Conservation (phyloP, 2,329 filamentous ascomycete species). For the Stagonosporopsis rhizophila region DNA sequence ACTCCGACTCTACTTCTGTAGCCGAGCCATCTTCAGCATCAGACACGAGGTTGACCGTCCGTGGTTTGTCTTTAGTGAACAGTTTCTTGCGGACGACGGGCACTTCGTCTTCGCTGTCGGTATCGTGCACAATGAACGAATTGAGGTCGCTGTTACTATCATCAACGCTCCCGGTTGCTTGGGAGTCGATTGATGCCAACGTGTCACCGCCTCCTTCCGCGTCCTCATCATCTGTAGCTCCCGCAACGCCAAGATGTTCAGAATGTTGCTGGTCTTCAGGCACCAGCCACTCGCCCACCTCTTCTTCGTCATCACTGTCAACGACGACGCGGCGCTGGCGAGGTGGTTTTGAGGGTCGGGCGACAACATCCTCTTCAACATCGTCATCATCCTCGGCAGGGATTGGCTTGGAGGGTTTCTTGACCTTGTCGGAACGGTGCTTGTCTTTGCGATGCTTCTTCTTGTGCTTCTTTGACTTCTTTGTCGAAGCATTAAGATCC, state of each 20-base stretch:
- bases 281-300: conserved; percentile 82
- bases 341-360: conserved; percentile 24
- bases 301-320: conserved; percentile 72
- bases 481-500: conserved; percentile 68
- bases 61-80: conserved; percentile 49
- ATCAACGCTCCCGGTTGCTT: conserved; percentile 66
- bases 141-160: conserved; percentile 48
- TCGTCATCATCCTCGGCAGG: conserved; percentile 42
- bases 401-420: conserved; percentile 53
- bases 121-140: conserved; percentile 48
- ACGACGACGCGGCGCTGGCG: conserved; percentile 56
- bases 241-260: conserved; percentile 74
- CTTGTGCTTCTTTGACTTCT: conserved; percentile 46
- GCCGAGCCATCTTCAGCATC: conserved; percentile 51
- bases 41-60: conserved; percentile 62
- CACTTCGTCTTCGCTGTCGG: conserved; percentile 50
- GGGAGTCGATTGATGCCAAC: conserved; percentile 74
- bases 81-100: conserved; percentile 36
- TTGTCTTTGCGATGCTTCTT: conserved; percentile 56
- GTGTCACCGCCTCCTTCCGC: conserved; percentile 86
- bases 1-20: conserved; percentile 52
- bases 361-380: conserved; percentile 29
- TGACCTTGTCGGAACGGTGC: conserved; percentile 40
- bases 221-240: conserved; percentile 86
- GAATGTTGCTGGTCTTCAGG: conserved; percentile 68